Percentiles rank a stretch among this genome's conserved stretches.
Evolutionary conservation across 805 yeast genomes (phyloP).

Genomic region (Cyberlindnera nakhonratchasimensis): DNA sequence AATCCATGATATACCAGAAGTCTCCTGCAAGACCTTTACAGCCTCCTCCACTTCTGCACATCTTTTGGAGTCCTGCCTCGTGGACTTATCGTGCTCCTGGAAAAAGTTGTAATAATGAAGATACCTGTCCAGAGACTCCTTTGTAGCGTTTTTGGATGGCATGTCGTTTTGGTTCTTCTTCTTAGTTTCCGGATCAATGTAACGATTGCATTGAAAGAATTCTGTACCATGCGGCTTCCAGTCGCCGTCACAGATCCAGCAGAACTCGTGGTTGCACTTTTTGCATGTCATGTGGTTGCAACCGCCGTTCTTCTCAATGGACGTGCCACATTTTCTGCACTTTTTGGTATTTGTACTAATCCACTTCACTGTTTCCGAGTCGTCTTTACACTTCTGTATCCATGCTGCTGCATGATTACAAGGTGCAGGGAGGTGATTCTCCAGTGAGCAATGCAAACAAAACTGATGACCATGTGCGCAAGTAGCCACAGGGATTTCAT

Average conservation of each 20-base stretch:
- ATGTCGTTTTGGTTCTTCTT: slow-evolving; percentile 30
- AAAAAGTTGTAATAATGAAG: slow-evolving; percentile 73
- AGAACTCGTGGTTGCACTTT: slow-evolving; percentile 74
- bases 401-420: slow-evolving; percentile 67
- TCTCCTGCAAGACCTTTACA: slow-evolving; percentile 63
- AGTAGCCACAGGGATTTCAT: slow-evolving; percentile 59
- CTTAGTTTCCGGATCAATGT: slow-evolving; percentile 31
- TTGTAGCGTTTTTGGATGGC: slow-evolving; percentile 34
- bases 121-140: slow-evolving; percentile 57
- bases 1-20: slow-evolving; percentile 70
- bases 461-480: slow-evolving; percentile 69
- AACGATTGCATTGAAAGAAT: slow-evolving; percentile 67
- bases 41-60: slow-evolving; percentile 59
- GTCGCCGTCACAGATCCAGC: slow-evolving; percentile 85
- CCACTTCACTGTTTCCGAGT: slow-evolving; percentile 88
- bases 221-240: slow-evolving; percentile 70
- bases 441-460: slow-evolving; percentile 72
- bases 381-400: slow-evolving; percentile 79
- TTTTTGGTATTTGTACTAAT: slow-evolving; percentile 76
- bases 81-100: slow-evolving; percentile 71
- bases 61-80: slow-evolving; percentile 64
- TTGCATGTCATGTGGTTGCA: slow-evolving; percentile 95
- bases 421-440: slow-evolving; percentile 82
- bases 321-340: slow-evolving; percentile 77
- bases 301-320: slow-evolving; percentile 93